Evolutionary conservation across 768 basidiomycete genomes (phyloP).

Genomic region (Candolleomyces aberdarensis): DNA sequence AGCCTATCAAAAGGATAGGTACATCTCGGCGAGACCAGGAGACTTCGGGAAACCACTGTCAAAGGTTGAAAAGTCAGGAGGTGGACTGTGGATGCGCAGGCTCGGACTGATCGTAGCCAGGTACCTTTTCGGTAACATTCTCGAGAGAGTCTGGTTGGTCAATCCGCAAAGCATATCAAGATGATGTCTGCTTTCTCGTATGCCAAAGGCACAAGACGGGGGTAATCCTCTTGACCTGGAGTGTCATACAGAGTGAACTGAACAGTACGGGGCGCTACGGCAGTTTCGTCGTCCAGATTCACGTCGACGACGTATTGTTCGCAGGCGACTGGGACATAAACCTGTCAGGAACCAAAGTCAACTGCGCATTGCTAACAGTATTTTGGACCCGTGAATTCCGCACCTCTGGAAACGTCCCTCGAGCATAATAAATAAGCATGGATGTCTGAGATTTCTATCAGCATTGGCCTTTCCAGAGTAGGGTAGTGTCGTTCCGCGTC

Average conservation of each 20-base stretch:
- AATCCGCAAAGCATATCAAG: slow-evolving; percentile 78
- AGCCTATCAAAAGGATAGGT: slow-evolving; percentile 72
- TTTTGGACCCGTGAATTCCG: too few species aligned
- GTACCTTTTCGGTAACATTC: slow-evolving; percentile 70
- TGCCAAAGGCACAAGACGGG: slow-evolving; percentile 74
- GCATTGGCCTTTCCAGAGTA: too few species aligned
- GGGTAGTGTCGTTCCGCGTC: too few species aligned
- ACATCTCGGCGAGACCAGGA: slow-evolving; percentile 70
- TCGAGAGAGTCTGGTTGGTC: slow-evolving; percentile 77
- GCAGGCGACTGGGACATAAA: too few species aligned
- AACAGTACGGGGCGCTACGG: too few species aligned
- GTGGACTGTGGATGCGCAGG: slow-evolving; percentile 22
- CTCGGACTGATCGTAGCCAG: neutral
- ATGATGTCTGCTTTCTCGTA: slow-evolving; percentile 85
- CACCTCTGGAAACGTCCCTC: too few species aligned
- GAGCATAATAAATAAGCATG: too few species aligned
- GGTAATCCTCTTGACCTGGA: slow-evolving; percentile 82
- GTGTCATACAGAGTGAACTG: slow-evolving; percentile 43
- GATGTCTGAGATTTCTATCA: too few species aligned
- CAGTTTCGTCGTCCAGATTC: too few species aligned
- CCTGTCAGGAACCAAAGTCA: too few species aligned
- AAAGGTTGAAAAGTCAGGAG: neutral
- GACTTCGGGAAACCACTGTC: slow-evolving; percentile 70
- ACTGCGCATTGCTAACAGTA: too few species aligned
- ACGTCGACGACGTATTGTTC: too few species aligned